Base-by-base conservation (phyloP, 1,284 basidiomycete genomes). In the Irpex sp. region DNA sequence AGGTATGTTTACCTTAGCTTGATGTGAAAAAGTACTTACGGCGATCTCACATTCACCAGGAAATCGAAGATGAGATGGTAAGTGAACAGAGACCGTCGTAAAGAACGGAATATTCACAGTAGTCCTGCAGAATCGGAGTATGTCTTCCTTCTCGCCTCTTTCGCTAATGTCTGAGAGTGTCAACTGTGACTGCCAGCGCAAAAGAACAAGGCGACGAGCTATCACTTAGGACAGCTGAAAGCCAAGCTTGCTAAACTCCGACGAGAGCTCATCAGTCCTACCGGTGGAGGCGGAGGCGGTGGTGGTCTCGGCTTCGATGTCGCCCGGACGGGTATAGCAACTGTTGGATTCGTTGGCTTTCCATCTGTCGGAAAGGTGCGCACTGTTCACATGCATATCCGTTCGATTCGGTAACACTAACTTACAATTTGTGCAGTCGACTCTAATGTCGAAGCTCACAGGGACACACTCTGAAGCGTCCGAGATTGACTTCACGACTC, bases 401-500 rank as follows among this genome's bases (percentile, higher is more conserved):
- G 31, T 31, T 31, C 31, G 31, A 31, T 5, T 31, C 31, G 64
- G 67, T 49, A 63, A 68, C 6, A 35, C n/a, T 61, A 57, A 46
- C 68, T 68, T 17, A 55, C 67, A 4, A 65, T 47, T 35, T 65
- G 55, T 50, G 35, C 63, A 99, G 89, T 98, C 95, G 26, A 97
- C 95, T 1, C 81, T 97, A 58, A 99, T 99, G 97, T 96, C 95
- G 53, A 98, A 97, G 74, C 82, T 99, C 64, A 99, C 97, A 56
- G 97, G 97, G 61, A 99, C 97, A 21, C 93, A 96, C 70, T 98
- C 96, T 47, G 95, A 98, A 77, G 90, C 91, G n/a, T 98, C 97
- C 5, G 96, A 93, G 66, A 99, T 99, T 73, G 97, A 99, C 76
- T 99, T 99, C 80, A 99, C 97, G 1, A 94, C 91, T 11, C 85